Evolutionary conservation across 805 yeast species (phyloP), one percentile per base, ranked within the genome.

Genomic region (Starmerella asiatica): DNA sequence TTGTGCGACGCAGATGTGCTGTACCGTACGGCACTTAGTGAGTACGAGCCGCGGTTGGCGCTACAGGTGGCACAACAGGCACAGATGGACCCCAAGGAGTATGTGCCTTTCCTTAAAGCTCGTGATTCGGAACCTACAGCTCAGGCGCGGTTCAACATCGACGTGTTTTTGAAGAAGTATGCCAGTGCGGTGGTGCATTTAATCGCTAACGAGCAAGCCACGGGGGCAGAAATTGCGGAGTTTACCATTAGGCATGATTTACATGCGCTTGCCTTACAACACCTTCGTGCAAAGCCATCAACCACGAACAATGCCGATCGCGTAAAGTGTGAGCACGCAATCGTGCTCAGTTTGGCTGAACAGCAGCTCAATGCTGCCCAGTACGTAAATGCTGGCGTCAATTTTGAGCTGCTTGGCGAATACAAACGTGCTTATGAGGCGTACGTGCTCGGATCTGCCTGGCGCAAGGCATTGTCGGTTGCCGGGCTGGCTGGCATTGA

Each of bases 51-150:
- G 31, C 76, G 76, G 41, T 64, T 88, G 52, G 73, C 97, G 0
- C 67, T 91, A 42, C 68, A 71, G 11, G 76, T 91, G 43, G 98
- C 98, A 0, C 97, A 93, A 57, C 91, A 85, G 54, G 85, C 96
- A 0, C 97, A 88, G 59, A 86, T 79, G 68, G 99, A 91, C 62
- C 99, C 99, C 19, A 84, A 86, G 54, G 99, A 91, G 59, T 91
- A 91, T 51, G 63, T 91, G 38, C 95, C 98, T 37, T 91, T 91
- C 59, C 67, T 91, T 48, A 94, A 84, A 54, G 69, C 75, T 35
- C 64, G 91, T 39, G 79, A 82, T 49, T 72, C 71, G 30, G 81
- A 79, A 57, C 62, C 71, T 1, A 76, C 72, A 5, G 58, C 75
- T 40, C 72, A 94, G 44, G 73, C 76, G 48, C 69, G 71, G 54